Evolutionary conservation across 495 filamentous ascomycete genomes (phyloP).

Genomic region (Neurospora intermedia): DNA sequence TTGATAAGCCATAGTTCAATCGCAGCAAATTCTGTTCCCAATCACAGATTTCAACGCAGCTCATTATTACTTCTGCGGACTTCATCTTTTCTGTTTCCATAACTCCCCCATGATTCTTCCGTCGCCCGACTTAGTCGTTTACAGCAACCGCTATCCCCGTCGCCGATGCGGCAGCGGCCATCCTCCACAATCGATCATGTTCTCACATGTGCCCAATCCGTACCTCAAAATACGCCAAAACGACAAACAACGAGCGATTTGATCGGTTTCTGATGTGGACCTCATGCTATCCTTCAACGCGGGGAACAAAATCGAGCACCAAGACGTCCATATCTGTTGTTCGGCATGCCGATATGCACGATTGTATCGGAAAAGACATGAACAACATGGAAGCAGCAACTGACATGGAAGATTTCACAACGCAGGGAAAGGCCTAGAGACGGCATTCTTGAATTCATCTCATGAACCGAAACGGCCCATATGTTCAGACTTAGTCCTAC

Average conservation of each 20-base stretch:
- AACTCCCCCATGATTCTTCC: not conserved
- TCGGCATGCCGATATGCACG: not conserved
- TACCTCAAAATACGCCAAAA: not conserved
- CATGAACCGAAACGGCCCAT: not conserved
- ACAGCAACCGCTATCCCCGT: not conserved
- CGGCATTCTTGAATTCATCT: not conserved
- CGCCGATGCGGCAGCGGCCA: not conserved
- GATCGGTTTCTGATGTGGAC: not conserved
- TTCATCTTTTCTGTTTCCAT: not conserved
- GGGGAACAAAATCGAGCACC: not conserved
- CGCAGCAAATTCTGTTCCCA: not conserved
- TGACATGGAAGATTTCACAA: not conserved
- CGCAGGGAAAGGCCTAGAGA: not conserved
- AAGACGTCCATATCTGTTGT: not conserved
- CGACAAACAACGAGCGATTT: accelerated
- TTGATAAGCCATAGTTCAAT: not conserved
- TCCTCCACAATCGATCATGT: not conserved
- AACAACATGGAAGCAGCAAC: not conserved
- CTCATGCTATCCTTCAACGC: not conserved
- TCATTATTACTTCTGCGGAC: no score
- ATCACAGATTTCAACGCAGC: not conserved
- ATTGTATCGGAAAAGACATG: not conserved
- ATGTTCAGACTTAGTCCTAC: no score
- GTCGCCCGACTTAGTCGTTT: no score
- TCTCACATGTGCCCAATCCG: no score